phyloP scores from a whole-genome alignment of 1,139 yeast species.

The Taphrina confusa region DNA sequence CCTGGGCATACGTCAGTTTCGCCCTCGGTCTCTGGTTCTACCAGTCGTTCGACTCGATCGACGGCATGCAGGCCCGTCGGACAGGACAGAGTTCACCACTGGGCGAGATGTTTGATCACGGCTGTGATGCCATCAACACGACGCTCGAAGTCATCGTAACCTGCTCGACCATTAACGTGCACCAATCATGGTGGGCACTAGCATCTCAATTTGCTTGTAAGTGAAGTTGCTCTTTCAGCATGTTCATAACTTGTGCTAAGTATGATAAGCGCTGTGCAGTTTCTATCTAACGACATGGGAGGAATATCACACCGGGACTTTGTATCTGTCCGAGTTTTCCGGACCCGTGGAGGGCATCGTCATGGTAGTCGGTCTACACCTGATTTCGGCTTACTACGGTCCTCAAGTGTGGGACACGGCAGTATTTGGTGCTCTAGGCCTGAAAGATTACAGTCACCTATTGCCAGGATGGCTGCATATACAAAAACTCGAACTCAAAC shows the following conservation, averaged over 20 bases:
- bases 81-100: constrained; percentile 78
- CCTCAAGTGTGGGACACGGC: constrained; percentile 58
- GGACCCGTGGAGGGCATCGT: constrained; percentile 83
- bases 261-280: constrained; percentile 24
- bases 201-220: constrained; percentile 34
- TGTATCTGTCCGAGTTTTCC: constrained; percentile 65
- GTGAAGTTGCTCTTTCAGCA: constrained; percentile 61
- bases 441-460: constrained; percentile 3
- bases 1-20: constrained; percentile 66
- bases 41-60: constrained; percentile 84
- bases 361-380: constrained; percentile 57
- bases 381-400: constrained; percentile 61
- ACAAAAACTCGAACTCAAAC: constrained; percentile 9
- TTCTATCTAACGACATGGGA: constrained; percentile 59
- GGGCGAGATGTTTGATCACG: constrained; percentile 80
- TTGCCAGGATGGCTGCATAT: constrained; percentile 3
- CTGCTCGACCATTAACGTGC: constrained; percentile 29
- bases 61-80: constrained; percentile 64
- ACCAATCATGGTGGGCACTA: constrained; percentile 32
- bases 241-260: not conserved
- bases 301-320: constrained; percentile 62
- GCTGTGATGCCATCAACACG: constrained; percentile 68
- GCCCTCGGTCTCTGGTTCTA: constrained; percentile 73
- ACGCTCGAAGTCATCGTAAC: constrained; percentile 43
- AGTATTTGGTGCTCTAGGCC: constrained; percentile 41